These are phyloP conservation scores for Wallacemonas sp. DNA, from an alignment of 208 protist genomes.

Conservation along the genomic window DNA sequence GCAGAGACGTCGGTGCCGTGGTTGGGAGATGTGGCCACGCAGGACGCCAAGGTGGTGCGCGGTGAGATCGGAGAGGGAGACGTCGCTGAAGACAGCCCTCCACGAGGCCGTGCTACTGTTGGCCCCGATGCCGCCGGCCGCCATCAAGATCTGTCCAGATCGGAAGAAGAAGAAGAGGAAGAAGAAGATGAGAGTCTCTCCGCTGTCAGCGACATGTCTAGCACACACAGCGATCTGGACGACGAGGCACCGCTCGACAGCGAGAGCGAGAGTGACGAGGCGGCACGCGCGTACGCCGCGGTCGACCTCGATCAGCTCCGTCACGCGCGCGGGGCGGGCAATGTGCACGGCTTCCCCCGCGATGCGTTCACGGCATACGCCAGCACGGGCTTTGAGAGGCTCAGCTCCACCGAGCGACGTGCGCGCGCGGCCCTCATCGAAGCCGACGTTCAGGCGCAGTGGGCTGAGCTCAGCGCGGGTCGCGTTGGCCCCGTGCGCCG, in stretches of 20 bases:
- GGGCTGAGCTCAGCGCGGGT: not conserved
- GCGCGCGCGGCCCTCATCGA: not conserved
- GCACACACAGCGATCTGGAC: constrained; percentile 1
- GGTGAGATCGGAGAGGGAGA: not conserved
- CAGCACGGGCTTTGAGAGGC: not conserved
- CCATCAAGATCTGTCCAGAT: not conserved
- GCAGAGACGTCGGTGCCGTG: no score
- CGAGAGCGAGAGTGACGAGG: not conserved
- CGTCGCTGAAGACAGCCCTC: not conserved
- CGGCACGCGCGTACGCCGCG: not conserved
- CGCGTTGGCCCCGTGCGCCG: not conserved
- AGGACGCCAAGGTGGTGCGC: no score
- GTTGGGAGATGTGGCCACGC: no score
- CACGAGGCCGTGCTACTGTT: not conserved
- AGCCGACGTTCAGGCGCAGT: not conserved
- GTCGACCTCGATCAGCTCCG: not conserved
- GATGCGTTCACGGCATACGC: not conserved
- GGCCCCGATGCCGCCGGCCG: not conserved
- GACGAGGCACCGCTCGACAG: no score
- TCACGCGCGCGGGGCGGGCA: constrained; percentile 7
- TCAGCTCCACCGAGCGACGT: not conserved
- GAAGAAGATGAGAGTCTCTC: not conserved
- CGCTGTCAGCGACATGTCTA: not conserved
- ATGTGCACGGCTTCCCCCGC: not conserved
- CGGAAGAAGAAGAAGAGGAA: not conserved